These are phyloP conservation scores for Didymosphaeria variabile DNA, from an alignment of 2,329 filamentous ascomycete species.

Conservation along the genomic window DNA sequence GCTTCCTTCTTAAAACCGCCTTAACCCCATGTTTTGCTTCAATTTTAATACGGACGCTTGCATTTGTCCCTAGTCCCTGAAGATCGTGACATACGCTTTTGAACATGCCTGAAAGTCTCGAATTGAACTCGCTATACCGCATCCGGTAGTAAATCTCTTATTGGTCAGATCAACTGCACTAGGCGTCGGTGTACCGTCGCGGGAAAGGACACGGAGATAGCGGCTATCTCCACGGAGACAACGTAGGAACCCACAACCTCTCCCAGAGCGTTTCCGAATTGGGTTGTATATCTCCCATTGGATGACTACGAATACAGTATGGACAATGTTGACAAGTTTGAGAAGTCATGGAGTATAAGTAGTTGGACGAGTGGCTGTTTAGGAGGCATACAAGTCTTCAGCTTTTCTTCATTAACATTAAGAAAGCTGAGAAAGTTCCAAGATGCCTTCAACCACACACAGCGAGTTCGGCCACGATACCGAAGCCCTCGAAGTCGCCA, in stretches of 20 bases:
- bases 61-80: too few relatives aligned
- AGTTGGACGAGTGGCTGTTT: neutral
- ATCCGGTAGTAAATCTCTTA: neutral
- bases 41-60: too few relatives aligned
- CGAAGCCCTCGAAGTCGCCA: constrained; percentile 15
- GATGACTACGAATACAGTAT: neutral
- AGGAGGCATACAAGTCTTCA: neutral
- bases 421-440: neutral
- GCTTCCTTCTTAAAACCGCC: too few relatives aligned
- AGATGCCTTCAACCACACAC: constrained; percentile 11
- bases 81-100: too few relatives aligned
- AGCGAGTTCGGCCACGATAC: constrained; percentile 10
- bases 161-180: neutral
- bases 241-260: neutral
- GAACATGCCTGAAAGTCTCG: too few relatives aligned
- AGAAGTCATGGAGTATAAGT: neutral
- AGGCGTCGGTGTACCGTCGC: neutral
- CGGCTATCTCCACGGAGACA: neutral
- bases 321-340: neutral
- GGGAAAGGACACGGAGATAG: neutral
- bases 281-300: neutral
- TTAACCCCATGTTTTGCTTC: too few relatives aligned
- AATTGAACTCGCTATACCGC: neutral
- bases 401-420: neutral
- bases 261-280: neutral